Percentiles rank a stretch among this genome's conserved stretches.
Conservation (phyloP, 2,329 filamentous ascomycete genomes). For the Macrophomina tecta region DNA sequence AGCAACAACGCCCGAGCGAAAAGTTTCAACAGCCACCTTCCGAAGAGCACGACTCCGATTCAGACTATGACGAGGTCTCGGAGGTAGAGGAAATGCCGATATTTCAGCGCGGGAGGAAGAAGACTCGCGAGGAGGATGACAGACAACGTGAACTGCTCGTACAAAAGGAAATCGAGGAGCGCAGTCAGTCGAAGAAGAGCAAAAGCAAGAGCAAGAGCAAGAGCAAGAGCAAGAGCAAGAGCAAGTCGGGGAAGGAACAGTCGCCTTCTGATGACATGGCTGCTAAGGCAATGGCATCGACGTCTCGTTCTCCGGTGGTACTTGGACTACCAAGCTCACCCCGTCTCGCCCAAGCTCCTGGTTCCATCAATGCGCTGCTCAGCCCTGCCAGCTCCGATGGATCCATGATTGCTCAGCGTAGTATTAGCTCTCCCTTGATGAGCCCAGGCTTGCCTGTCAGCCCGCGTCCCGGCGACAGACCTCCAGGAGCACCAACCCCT, state of each 20-base stretch:
- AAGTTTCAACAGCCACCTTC: constrained; percentile 53
- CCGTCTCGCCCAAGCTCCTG: constrained; percentile 42
- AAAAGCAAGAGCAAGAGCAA: constrained; percentile 60
- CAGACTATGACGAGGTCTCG: constrained; percentile 81
- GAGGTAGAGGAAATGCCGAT: constrained; percentile 65
- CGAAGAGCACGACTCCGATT: constrained; percentile 69
- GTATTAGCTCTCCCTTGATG: constrained; percentile 55
- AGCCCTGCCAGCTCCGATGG: constrained; percentile 54
- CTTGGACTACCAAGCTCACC: constrained; percentile 44
- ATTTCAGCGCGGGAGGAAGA: constrained; percentile 73
- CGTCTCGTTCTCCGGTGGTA: constrained; percentile 7
- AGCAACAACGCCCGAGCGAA: constrained; percentile 48
- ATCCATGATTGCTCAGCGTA: constrained; percentile 47
- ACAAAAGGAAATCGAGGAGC: constrained; percentile 69
- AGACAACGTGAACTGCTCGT: constrained; percentile 73
- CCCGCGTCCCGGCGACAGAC: constrained; percentile 65
- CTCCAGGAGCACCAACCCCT: constrained; percentile 64
- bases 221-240: constrained; percentile 39
- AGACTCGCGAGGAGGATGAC: constrained; percentile 88
- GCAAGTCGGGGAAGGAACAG: constrained; percentile 29
- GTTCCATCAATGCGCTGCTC: constrained; percentile 53
- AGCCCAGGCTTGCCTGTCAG: constrained; percentile 70
- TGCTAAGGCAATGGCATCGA: constrained; percentile 4
- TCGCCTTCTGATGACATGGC: constrained; percentile 31
- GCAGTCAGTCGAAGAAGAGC: constrained; percentile 75